Conservation (phyloP, 1,139 yeast genomes). For the Blastobotrys raffinosifermentans region DNA sequence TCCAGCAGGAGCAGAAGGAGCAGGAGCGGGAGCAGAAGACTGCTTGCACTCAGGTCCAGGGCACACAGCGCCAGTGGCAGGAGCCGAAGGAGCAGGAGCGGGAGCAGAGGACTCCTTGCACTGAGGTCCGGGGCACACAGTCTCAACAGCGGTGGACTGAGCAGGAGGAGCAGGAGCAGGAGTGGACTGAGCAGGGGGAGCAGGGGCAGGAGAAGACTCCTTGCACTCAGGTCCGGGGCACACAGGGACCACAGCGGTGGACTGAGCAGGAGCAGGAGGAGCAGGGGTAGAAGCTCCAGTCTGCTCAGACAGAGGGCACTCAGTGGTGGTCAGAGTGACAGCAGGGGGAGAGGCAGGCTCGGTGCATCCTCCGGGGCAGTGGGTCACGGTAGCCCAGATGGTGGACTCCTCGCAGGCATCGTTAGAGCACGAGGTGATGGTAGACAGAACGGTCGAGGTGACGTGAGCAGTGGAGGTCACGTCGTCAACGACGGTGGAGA, state of each 20-base stretch:
- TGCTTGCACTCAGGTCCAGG: constrained; percentile 1
- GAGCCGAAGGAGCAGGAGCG: constrained; percentile 4
- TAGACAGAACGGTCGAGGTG: constrained; percentile 13
- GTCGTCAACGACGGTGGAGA: constrained; percentile 17
- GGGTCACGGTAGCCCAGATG: constrained; percentile 1
- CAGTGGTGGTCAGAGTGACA: constrained; percentile 6
- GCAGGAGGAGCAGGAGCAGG: constrained; percentile 6
- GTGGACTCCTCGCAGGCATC: constrained; percentile 8
- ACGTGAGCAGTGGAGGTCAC: constrained; percentile 17
- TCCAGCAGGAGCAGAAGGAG: constrained; percentile 3
- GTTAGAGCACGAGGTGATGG: constrained; percentile 23
- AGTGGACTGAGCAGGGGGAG: constrained; percentile 3
- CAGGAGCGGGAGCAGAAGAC: constrained; percentile 1
- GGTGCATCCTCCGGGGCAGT: constrained; percentile 5
- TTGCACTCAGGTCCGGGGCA: constrained; percentile 1
- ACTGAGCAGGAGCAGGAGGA: constrained; percentile 2
- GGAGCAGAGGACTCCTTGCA: constrained; percentile 4
- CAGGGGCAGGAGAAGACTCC: constrained; percentile 3
- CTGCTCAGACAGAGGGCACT: background rate
- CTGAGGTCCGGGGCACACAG: constrained; percentile 4
- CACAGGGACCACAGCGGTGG: constrained; percentile 4
- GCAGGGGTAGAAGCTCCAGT: constrained; percentile 4
- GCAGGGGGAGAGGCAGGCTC: constrained; percentile 1
- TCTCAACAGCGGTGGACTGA: constrained; percentile 1
- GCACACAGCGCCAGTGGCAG: constrained; percentile 2